Evolutionary conservation across 1,284 basidiomycete genomes (phyloP).

Genomic region (Ceratobasidium sp.): DNA sequence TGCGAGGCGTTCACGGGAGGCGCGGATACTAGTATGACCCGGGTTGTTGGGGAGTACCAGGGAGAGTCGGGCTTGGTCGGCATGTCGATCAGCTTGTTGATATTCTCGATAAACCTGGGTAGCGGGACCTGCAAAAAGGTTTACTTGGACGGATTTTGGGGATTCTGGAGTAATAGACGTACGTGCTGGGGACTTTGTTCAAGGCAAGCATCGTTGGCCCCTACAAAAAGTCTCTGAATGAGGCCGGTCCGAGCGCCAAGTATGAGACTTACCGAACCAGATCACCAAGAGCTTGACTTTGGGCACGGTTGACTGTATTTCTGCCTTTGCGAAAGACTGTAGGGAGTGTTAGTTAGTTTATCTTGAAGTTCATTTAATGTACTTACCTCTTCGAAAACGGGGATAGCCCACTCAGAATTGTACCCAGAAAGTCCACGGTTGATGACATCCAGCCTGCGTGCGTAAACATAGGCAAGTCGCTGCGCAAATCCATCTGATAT

Average conservation of each 20-base stretch:
- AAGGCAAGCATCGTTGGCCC: constrained; percentile 84
- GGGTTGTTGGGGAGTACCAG: constrained; percentile 80
- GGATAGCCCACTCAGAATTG: constrained; percentile 86
- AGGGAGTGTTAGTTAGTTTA: neutral
- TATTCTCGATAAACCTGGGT: constrained; percentile 74
- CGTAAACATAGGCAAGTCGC: constrained; percentile 75
- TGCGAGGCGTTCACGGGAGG: constrained; percentile 79
- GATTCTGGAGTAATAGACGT: neutral
- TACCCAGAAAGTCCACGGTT: constrained; percentile 87
- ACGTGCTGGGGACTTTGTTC: constrained; percentile 56
- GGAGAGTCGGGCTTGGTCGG: constrained; percentile 72
- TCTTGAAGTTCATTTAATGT: constrained; percentile 42
- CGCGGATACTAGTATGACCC: constrained; percentile 84
- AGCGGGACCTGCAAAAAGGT: constrained; percentile 73
- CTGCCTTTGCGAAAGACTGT: constrained; percentile 63
- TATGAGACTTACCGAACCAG: constrained; percentile 76
- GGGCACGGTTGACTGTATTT: constrained; percentile 66
- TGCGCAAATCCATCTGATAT: constrained; percentile 65
- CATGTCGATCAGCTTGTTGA: constrained; percentile 72
- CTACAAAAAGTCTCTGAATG: constrained; percentile 48
- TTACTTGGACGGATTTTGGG: neutral
- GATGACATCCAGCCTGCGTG: constrained; percentile 82
- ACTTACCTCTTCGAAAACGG: constrained; percentile 81
- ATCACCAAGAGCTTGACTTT: constrained; percentile 81
- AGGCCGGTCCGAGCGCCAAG: constrained; percentile 3